Conservation (phyloP, 1,284 basidiomycete genomes). For the Tranzscheliella williamsii region DNA sequence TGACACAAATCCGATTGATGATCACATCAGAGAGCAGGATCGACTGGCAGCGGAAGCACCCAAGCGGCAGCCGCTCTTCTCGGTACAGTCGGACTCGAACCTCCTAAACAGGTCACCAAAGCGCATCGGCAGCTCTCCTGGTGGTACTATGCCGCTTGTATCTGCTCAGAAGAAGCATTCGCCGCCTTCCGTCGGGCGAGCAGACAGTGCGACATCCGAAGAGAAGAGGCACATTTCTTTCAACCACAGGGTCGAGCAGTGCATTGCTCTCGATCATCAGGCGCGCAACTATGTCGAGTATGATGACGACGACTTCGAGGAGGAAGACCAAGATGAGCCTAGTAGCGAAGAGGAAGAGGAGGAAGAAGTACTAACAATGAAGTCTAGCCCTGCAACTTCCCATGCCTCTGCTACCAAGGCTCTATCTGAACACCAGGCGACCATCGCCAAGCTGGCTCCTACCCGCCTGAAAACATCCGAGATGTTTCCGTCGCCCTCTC, state of each 20-base stretch:
- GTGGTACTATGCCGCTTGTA: slow-evolving; percentile 15
- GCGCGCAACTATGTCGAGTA: slow-evolving; percentile 48
- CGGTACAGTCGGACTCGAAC: slow-evolving; percentile 49
- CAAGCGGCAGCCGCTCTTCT: slow-evolving; percentile 27
- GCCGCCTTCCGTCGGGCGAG: slow-evolving; percentile 15
- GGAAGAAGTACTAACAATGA: slow-evolving; percentile 64
- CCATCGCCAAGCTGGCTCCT: slow-evolving; percentile 88
- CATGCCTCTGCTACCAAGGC: slow-evolving; percentile 24
- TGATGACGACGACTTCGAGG: slow-evolving; percentile 61
- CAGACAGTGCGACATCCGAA: slow-evolving; percentile 25
- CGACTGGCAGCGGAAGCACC: slow-evolving; percentile 13
- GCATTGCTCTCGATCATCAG: slow-evolving; percentile 76
- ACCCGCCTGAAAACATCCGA: slow-evolving; percentile 81
- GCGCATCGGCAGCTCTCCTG: slow-evolving; percentile 32
- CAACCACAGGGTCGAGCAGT: slow-evolving; percentile 97
- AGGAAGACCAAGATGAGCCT: slow-evolving; percentile 64
- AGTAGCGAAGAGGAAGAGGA: slow-evolving; percentile 67
- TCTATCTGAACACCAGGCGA: slow-evolving; percentile 16
- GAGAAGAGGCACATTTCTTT: slow-evolving; percentile 85
- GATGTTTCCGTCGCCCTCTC: slow-evolving; percentile 62
- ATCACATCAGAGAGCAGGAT: slow-evolving; percentile 46
- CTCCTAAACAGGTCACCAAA: slow-evolving; percentile 25
- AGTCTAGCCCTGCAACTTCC: slow-evolving; percentile 40
- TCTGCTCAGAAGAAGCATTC: slow-evolving; percentile 28
- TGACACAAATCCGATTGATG: slow-evolving; percentile 28